Evolutionary conservation across 768 basidiomycete species (phyloP).

Genomic region (Wakefieldia striispora): DNA sequence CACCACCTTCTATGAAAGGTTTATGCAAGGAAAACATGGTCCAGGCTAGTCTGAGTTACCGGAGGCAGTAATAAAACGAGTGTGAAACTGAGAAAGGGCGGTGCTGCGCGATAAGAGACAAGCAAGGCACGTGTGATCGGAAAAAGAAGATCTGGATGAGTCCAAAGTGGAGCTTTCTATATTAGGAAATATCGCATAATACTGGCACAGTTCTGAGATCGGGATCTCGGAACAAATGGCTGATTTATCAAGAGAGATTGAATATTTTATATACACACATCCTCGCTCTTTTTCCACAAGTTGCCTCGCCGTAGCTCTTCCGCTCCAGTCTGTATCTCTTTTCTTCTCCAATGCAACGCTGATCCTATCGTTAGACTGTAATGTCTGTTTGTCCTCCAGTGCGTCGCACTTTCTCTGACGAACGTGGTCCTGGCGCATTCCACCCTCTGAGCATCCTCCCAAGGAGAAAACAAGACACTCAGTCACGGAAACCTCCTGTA

Average conservation of each 20-base stretch:
- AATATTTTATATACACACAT: conserved; percentile 9
- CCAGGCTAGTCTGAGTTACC: too few relatives aligned
- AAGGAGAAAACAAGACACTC: conserved; percentile 28
- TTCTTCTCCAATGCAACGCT: neutral
- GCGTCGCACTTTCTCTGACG: conserved; percentile 36
- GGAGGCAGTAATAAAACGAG: too few relatives aligned
- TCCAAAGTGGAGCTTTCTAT: conserved; percentile 21
- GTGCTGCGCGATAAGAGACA: conserved; percentile 16
- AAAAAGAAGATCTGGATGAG: conserved; percentile 15
- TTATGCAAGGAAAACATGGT: too few relatives aligned
- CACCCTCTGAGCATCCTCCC: conserved; percentile 47
- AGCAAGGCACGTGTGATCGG: conserved; percentile 22
- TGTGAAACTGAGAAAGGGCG: too few relatives aligned
- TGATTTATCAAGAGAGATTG: conserved; percentile 4
- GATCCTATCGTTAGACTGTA: conserved; percentile 12
- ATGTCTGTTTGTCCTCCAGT: conserved; percentile 11
- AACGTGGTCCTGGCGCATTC: conserved; percentile 48
- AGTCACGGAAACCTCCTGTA: conserved; percentile 15
- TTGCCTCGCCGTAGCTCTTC: neutral
- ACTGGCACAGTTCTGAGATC: conserved; percentile 21
- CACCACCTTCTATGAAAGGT: too few relatives aligned
- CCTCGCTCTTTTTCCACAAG: too few relatives aligned
- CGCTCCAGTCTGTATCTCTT: neutral
- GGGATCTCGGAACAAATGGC: conserved; percentile 14
- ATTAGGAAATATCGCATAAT: neutral